These are phyloP conservation scores for Myrmaecium sp. DNA, from an alignment of 2,329 filamentous ascomycete genomes.

Conservation along the genomic window DNA sequence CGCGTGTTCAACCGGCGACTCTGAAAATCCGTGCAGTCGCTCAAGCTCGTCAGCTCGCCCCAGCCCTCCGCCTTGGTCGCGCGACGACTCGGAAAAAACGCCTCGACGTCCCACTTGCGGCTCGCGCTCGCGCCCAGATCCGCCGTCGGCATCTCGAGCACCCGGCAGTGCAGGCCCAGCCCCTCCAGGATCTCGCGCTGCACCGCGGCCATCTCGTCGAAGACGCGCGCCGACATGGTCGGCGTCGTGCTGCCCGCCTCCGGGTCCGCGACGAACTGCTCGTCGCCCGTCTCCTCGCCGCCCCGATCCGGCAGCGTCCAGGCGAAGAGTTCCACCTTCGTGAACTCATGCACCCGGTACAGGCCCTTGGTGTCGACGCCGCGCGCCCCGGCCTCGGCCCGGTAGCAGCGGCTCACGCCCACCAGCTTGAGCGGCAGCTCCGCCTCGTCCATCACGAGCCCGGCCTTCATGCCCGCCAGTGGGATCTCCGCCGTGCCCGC, in stretches of 20 bases:
- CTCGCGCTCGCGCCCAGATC: constrained; percentile 81
- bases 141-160: constrained; percentile 79
- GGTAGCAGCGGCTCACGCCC: constrained; percentile 81
- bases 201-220: constrained; percentile 72
- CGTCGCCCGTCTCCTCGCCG: constrained; percentile 9
- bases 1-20: constrained; percentile 64
- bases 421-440: constrained; percentile 64
- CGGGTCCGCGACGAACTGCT: constrained; percentile 13
- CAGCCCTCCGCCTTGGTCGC: constrained; percentile 55
- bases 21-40: constrained; percentile 92
- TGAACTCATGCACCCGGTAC: constrained; percentile 96
- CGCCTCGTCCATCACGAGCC: constrained; percentile 44
- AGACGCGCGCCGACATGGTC: constrained; percentile 39
- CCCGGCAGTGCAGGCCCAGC: constrained; percentile 67
- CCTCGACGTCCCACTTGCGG: constrained; percentile 86
- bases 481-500: constrained; percentile 90
- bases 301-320: constrained; percentile 51
- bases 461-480: constrained; percentile 76
- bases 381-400: constrained; percentile 81
- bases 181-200: constrained; percentile 68
- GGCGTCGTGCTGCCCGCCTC: constrained; percentile 8
- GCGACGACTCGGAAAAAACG: constrained; percentile 70
- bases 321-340: constrained; percentile 93
- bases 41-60: constrained; percentile 85
- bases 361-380: constrained; percentile 85